Evolutionary conservation across 345 rosid genomes (phyloP), one percentile per base, ranked within the genome.

Genomic region (Eucalyptus leucophloia): DNA sequence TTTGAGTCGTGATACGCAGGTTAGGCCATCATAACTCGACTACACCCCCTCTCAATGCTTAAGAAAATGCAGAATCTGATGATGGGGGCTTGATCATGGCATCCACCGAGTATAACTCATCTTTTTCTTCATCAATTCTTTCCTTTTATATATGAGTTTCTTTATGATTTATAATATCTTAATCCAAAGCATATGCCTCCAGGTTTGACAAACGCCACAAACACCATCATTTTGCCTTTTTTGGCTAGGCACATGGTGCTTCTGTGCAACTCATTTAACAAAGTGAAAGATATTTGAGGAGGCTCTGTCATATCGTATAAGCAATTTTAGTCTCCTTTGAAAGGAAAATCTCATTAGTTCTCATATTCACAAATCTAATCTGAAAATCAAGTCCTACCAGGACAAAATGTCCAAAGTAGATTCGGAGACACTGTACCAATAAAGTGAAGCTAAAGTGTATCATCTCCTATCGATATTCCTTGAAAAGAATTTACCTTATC

Each of bases 401-500:
- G 7, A 34, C 81, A 69, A 69, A 69, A 8, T 69, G 81, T 17
- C 10, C 80, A 69, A 69, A 69, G 23, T 69, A 69, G 24, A 69
- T 16, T 32, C 17, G 80, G 80, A 32, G 81, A 34, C 44, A 34
- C 13, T n/a, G 14, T 50, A 50, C 12, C 8, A 19, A 3, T n/a
- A 32, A 50, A 86, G 13, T 12, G 42, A 37, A 54, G 53, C 18
- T 49, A 49, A 49, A n/a, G 40, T 7, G 69, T 45, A 87, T 87
- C 87, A 89, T 89, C 56, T 56, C 62, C 45, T 69, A 9, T 69
- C 24, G 12, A 34, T 34, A 21, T 34, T 90, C 90, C 92, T 88
- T 90, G 91, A 24, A 94, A 90, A 91, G 93, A 92, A 21, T 97
- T 93, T 58, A 93, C 92, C 80, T 7, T 90, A 32, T 92, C 94